Evolutionary conservation across 2,329 filamentous ascomycete genomes (phyloP).

Genomic region (Neopestalotiopsis rosae): DNA sequence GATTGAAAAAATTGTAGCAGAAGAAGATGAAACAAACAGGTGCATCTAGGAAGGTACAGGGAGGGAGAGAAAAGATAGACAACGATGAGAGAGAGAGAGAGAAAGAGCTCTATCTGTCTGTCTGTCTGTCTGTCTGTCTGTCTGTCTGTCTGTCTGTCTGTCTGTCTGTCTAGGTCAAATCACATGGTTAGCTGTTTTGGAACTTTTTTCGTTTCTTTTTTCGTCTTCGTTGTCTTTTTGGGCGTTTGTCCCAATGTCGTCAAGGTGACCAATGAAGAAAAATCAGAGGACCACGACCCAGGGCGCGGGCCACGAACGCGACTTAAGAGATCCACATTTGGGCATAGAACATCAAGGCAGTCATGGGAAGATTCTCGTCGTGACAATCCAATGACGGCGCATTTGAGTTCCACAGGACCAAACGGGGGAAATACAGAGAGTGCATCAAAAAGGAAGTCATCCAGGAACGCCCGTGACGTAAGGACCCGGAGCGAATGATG

Average conservation of each 20-base stretch:
- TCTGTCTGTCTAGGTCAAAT: background rate
- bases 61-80: background rate
- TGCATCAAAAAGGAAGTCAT: slow-evolving; percentile 4
- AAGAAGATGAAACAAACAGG: background rate
- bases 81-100: background rate
- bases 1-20: background rate
- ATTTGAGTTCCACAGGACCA: slow-evolving; percentile 1
- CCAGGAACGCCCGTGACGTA: slow-evolving; percentile 10
- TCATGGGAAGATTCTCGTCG: background rate
- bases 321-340: slow-evolving; percentile 11
- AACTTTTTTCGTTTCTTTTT: background rate
- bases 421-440: background rate
- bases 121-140: too few species aligned
- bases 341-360: background rate
- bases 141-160: too few species aligned
- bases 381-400: slow-evolving; percentile 1
- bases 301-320: background rate
- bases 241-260: background rate
- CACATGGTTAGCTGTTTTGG: slow-evolving; percentile 2
- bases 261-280: background rate
- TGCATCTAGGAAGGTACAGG: background rate
- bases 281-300: background rate
- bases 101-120: background rate
- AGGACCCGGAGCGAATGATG: slow-evolving; percentile 2
- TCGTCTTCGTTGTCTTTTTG: background rate